Evolutionary conservation across 192 early-diverging fungal species (phyloP).

Genomic region (Entophlyctis helioformis): DNA sequence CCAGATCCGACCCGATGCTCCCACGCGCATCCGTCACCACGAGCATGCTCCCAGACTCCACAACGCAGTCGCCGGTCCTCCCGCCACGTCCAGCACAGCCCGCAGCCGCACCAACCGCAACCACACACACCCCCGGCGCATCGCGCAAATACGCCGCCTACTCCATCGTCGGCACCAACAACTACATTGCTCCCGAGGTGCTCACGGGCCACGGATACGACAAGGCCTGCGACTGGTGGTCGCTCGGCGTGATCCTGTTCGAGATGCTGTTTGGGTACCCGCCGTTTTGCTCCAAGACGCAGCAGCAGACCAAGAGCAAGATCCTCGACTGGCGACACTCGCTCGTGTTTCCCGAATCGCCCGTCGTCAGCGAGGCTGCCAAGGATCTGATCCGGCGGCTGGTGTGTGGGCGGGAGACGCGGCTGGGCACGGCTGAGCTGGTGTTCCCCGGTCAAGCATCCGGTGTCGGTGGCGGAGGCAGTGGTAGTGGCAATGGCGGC

Average conservation of each 20-base stretch:
- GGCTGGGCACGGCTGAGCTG: conserved; percentile 25
- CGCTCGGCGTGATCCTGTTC: conserved; percentile 61
- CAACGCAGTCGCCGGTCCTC: conserved; percentile 1
- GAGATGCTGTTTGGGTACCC: conserved; percentile 68
- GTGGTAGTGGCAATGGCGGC: background rate
- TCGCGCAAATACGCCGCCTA: conserved; percentile 25
- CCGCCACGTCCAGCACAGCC: no score
- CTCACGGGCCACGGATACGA: conserved; percentile 39
- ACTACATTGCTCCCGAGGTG: conserved; percentile 45
- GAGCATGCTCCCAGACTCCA: background rate
- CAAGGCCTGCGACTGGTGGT: conserved; percentile 64
- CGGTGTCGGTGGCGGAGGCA: background rate
- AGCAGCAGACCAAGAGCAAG: conserved; percentile 50
- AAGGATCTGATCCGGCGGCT: conserved; percentile 48
- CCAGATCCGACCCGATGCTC: background rate
- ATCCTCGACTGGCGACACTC: conserved; percentile 56
- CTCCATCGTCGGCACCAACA: conserved; percentile 37
- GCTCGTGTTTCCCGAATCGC: conserved; percentile 43
- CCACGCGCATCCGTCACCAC: background rate
- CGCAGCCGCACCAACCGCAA: no score
- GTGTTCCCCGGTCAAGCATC: background rate
- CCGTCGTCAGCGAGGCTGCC: conserved; percentile 36
- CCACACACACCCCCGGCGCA: conserved; percentile 15
- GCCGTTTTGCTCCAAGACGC: conserved; percentile 43
- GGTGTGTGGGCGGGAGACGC: conserved; percentile 44